Evolutionary conservation across 2,329 filamentous ascomycete species (phyloP), one percentile per base, ranked within the genome.

Genomic region (Arthrobotrys conoides): DNA sequence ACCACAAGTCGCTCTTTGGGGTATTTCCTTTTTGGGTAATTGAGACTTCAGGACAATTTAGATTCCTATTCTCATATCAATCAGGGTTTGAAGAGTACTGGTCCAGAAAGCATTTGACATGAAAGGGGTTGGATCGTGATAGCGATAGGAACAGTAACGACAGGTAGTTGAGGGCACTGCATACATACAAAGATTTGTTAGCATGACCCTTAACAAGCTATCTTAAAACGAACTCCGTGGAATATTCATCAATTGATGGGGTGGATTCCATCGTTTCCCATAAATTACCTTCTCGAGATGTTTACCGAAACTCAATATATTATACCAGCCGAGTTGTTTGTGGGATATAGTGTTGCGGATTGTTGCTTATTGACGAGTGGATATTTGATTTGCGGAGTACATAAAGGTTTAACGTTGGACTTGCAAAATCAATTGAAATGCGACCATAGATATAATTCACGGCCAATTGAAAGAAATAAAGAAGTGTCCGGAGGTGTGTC

Each of bases 331-430:
- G 24, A 18, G 53, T 38, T 59, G 53, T 59, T 20, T 14, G 27
- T 22, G 30, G 59, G 20, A 46, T 64, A 30, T 48, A n/a, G 59
- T 64, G 59, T 48, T 46, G 59, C 59, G 48, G 22, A 22, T 46
- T 33, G 20, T 24, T 9, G 22, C 14, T 44, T 48, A 51, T 16
- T 2, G 20, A 3, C 10, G 10, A 48, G 20, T n/a, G 22, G 38
- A 36, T 8, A 36, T 36, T 36, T 36, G 33, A 36, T 46, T 59
- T 36, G 53, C 53, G 30, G 53, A 59, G 53, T 59, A 38, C 3
- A 6, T 30, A 30, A 3, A 3, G 27, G 27, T 30, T 3, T 6
- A 30, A 30, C 6, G 3, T 30, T 30, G 8, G 30, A 18, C 38
- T 38, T 20, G n/a, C 10, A 8, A 3, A 3, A 14, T 16, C 6